phyloP scores from a whole-genome alignment of 1,139 yeast genomes.

The Diutina catenulata region DNA sequence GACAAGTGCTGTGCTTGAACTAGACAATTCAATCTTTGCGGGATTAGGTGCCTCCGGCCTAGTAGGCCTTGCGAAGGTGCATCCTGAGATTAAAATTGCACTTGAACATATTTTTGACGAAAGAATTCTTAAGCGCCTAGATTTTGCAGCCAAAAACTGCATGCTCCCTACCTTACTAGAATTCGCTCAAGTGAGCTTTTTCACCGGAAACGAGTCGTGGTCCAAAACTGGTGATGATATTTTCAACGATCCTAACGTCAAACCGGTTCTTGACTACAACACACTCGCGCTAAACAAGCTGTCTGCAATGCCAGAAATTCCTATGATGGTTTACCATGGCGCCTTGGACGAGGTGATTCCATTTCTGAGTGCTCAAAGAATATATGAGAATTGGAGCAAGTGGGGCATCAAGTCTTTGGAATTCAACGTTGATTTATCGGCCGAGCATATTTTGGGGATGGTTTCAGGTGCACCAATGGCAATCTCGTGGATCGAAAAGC shows the following conservation, averaged over 20 bases:
- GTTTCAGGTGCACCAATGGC: conserved; percentile 21
- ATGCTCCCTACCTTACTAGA: background rate
- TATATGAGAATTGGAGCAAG: conserved; percentile 21
- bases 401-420: conserved; percentile 19
- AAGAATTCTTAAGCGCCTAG: too few species aligned
- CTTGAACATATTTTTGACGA: background rate
- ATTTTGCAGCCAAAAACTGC: background rate
- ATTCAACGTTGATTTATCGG: conserved; percentile 7
- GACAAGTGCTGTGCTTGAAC: background rate
- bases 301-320: conserved; percentile 16
- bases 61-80: background rate
- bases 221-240: background rate
- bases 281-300: conserved; percentile 6
- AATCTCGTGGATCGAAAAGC: conserved; percentile 14
- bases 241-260: conserved; percentile 6
- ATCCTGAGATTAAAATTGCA: background rate
- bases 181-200: background rate
- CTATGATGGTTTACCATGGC: conserved; percentile 24
- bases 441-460: conserved; percentile 13
- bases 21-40: background rate
- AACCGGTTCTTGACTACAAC: conserved; percentile 6
- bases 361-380: conserved; percentile 13
- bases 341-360: conserved; percentile 20
- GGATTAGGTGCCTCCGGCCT: conserved; percentile 1
- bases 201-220: background rate